phyloP scores from a whole-genome alignment of 1,284 basidiomycete genomes.

The Microbotryum lychnidis-dioicae region DNA sequence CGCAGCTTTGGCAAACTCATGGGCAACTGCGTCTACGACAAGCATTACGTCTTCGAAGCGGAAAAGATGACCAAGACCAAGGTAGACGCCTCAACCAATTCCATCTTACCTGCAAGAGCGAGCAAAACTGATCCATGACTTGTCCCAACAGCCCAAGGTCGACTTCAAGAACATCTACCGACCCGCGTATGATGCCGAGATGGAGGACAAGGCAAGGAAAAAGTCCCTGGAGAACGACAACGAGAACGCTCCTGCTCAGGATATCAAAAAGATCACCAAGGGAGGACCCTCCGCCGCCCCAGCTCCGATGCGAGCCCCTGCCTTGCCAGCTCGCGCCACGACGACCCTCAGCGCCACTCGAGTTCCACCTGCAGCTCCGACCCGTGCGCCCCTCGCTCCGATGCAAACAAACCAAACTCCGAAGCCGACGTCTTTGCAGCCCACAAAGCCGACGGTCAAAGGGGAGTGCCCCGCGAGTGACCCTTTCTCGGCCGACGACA shows the following conservation, averaged over 20 bases:
- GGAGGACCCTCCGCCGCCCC: not conserved
- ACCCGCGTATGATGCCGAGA: conserved; percentile 28
- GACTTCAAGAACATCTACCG: conserved; percentile 64
- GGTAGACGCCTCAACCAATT: conserved; percentile 42
- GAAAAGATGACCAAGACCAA: conserved; percentile 73
- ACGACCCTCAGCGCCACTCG: not conserved
- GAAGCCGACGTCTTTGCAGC: not conserved
- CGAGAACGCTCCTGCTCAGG: not conserved
- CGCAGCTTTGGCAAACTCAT: conserved; percentile 88
- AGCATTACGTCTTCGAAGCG: conserved; percentile 72
- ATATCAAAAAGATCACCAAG: not conserved
- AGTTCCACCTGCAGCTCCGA: not conserved
- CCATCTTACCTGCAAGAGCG: no score
- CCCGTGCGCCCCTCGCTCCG: not conserved
- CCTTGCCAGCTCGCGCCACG: not conserved
- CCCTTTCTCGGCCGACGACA: conserved; percentile 2
- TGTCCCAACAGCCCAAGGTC: conserved; percentile 56
- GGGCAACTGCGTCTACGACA: conserved; percentile 94
- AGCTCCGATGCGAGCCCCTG: not conserved
- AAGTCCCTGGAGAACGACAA: not conserved
- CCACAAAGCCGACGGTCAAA: not conserved
- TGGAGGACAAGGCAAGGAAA: not conserved
- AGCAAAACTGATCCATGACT: not conserved
- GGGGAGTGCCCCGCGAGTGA: not conserved
- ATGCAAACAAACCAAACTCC: not conserved